Conservation (phyloP, 1,284 basidiomycete genomes). For the Sanguinoderma infundibulare region DNA sequence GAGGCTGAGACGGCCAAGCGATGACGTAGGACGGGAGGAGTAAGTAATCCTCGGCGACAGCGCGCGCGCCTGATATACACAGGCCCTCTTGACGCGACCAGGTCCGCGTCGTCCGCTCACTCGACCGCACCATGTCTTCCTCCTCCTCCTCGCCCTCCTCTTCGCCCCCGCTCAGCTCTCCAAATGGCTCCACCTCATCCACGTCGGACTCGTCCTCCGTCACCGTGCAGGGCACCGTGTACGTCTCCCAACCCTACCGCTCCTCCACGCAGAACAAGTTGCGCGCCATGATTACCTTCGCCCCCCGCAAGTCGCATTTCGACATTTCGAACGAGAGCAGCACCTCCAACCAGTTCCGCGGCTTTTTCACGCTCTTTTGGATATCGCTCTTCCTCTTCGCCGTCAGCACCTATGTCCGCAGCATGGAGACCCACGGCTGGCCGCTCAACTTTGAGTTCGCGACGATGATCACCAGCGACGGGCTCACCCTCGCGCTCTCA, state of each 20-base stretch:
- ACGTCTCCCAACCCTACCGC: conserved; percentile 76
- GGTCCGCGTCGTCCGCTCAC: not conserved
- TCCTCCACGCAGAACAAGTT: conserved; percentile 69
- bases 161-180: not conserved
- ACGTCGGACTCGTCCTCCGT: not conserved
- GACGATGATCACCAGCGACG: conserved; percentile 88
- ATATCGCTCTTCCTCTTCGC: conserved; percentile 84
- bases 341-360: conserved; percentile 86
- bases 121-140: conserved; percentile 20
- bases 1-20: not conserved
- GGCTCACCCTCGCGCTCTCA: conserved; percentile 80
- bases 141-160: conserved; percentile 4
- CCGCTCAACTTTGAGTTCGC: conserved; percentile 86
- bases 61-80: not conserved
- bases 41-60: not conserved
- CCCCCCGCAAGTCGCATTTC: conserved; percentile 83
- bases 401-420: conserved; percentile 76
- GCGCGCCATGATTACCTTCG: conserved; percentile 80
- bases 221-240: conserved; percentile 67
- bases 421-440: conserved; percentile 78
- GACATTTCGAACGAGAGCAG: conserved; percentile 80
- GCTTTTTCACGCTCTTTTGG: conserved; percentile 95
- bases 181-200: conserved; percentile 8
- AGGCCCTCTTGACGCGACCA: not conserved
- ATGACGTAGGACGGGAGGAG: not conserved